A percentile compares a stretch with the other conserved stretches of the same genome.
Evolutionary conservation across 129 eudicot genomes (phyloP).

Genomic region (Scalesia atractyloides): DNA sequence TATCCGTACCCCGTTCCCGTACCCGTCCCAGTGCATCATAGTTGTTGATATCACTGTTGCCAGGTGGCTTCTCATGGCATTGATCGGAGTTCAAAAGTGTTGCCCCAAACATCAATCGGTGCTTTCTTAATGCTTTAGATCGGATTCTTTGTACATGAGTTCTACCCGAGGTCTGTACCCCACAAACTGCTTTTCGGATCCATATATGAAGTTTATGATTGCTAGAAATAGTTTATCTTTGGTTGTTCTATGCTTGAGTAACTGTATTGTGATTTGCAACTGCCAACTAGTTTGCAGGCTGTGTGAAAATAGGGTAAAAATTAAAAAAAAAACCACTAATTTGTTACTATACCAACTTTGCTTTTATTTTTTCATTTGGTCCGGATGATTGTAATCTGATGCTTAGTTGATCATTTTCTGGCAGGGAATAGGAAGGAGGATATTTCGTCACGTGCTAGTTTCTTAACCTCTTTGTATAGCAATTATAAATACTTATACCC

Average conservation of each 20-base stretch:
- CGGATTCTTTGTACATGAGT: slow-evolving; percentile 18
- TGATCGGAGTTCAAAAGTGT: slow-evolving; percentile 90
- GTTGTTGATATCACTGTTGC: slow-evolving; percentile 12
- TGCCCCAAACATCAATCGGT: slow-evolving; percentile 84
- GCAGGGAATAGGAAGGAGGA: too few species aligned
- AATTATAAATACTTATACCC: too few species aligned
- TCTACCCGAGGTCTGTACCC: slow-evolving; percentile 34
- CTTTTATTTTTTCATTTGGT: background rate
- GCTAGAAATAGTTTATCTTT: background rate
- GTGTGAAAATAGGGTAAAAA: too few species aligned
- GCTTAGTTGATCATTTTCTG: too few species aligned
- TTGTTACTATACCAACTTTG: background rate
- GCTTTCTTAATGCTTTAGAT: slow-evolving; percentile 73
- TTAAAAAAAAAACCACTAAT: too few species aligned
- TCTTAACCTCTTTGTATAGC: too few species aligned
- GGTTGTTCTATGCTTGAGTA: too few species aligned
- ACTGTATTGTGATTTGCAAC: too few species aligned
- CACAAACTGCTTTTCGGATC: slow-evolving; percentile 13
- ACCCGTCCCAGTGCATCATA: too few species aligned
- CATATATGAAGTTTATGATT: slow-evolving; percentile 5
- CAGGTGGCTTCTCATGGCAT: slow-evolving; percentile 99
- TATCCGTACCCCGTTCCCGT: too few species aligned
- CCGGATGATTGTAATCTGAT: background rate
- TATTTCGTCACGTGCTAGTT: too few species aligned
- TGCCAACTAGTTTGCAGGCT: too few species aligned